phyloP scores from a whole-genome alignment of 2,329 filamentous ascomycete species.

The Aspergillus bombycis region DNA sequence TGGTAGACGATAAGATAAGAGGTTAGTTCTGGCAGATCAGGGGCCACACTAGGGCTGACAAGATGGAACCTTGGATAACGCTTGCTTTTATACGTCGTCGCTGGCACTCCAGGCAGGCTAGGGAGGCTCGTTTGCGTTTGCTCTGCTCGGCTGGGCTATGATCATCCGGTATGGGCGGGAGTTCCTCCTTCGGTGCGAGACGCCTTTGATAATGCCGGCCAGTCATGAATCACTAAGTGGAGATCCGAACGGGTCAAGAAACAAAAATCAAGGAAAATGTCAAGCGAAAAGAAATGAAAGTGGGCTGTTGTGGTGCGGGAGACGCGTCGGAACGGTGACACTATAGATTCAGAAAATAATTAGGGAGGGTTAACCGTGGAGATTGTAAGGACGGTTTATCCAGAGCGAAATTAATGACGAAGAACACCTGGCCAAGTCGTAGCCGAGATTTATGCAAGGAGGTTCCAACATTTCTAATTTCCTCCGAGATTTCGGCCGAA shows the following conservation, averaged over 20 bases:
- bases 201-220: neutral
- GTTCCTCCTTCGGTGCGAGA: neutral
- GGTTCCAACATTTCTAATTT: neutral
- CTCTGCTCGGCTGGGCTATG: neutral
- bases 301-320: neutral
- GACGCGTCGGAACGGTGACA: neutral
- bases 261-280: neutral
- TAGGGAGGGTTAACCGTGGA: neutral
- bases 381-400: neutral
- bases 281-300: neutral
- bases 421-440: neutral
- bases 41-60: neutral
- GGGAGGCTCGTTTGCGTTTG: neutral
- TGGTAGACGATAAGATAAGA: neutral
- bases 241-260: no score
- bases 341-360: neutral
- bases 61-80: neutral
- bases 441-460: neutral
- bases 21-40: neutral
- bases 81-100: conserved; percentile 2
- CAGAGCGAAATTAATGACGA: neutral
- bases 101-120: neutral
- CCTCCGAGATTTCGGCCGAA: neutral
- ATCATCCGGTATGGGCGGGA: neutral
- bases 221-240: neutral